These are phyloP conservation scores for Talaromyces adpressus DNA, from an alignment of 495 filamentous ascomycete genomes.

Conservation along the genomic window DNA sequence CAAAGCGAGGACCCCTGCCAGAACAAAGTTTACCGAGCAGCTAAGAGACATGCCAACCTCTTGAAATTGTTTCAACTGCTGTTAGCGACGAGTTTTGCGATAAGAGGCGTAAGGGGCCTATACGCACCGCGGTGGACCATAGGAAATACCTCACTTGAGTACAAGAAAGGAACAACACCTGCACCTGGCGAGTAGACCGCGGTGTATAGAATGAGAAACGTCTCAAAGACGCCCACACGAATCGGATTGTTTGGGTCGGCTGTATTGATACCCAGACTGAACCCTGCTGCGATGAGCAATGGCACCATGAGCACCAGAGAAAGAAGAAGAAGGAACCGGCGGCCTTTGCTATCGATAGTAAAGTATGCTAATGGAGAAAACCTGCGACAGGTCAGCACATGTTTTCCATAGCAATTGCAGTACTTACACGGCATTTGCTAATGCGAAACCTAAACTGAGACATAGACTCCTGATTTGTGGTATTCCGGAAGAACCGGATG, in stretches of 20 bases:
- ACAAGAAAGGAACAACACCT: conserved; percentile 16
- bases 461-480: neutral
- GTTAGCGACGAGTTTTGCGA: neutral
- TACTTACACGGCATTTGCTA: no score
- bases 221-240: conserved; percentile 6
- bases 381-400: neutral
- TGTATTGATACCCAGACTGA: conserved; percentile 9
- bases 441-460: no score
- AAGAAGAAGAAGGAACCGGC: conserved; percentile 13
- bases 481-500: neutral
- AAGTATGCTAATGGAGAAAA: conserved; percentile 17
- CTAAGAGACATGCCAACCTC: conserved; percentile 18
- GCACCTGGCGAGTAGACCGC: conserved; percentile 18
- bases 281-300: conserved; percentile 12
- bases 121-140: conserved; percentile 11
- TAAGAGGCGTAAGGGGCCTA: neutral
- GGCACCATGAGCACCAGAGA: conserved; percentile 14
- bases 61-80: neutral
- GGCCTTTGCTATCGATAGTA: conserved; percentile 15
- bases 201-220: conserved; percentile 14
- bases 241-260: conserved; percentile 3
- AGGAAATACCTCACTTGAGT: conserved; percentile 16
- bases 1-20: conserved; percentile 14
- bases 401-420: no score
- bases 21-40: conserved; percentile 11